Conservation (phyloP, 805 yeast species). For the Tetrapisispora nanseiensis region DNA sequence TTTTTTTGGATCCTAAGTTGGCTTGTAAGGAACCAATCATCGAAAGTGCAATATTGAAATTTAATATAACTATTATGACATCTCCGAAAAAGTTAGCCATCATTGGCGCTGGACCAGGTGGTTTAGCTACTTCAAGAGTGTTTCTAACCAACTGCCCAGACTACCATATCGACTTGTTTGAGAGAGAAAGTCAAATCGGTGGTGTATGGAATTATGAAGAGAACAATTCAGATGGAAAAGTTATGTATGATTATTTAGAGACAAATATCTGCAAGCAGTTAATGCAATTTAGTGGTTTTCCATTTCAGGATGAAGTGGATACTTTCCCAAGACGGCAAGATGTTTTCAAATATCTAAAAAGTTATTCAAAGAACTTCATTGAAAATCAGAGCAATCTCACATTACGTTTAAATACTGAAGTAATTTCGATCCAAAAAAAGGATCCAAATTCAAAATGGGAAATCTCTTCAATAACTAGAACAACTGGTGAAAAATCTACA, state of each 20-base stretch:
- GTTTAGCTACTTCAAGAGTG: slow-evolving; percentile 57
- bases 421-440: slow-evolving; percentile 12
- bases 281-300: slow-evolving; percentile 54
- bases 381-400: slow-evolving; percentile 18
- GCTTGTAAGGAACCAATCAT: no score
- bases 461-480: slow-evolving; percentile 4
- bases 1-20: no score
- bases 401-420: slow-evolving; percentile 21
- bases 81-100: slow-evolving; percentile 40
- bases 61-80: not conserved
- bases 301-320: slow-evolving; percentile 39
- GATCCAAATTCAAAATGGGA: slow-evolving; percentile 11
- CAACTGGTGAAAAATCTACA: slow-evolving; percentile 21
- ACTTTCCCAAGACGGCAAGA: slow-evolving; percentile 51
- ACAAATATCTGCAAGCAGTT: slow-evolving; percentile 57
- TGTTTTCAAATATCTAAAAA: slow-evolving; percentile 49
- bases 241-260: slow-evolving; percentile 58
- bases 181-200: slow-evolving; percentile 50
- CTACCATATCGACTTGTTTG: slow-evolving; percentile 49
- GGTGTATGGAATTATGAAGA: slow-evolving; percentile 67
- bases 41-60: no score
- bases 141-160: slow-evolving; percentile 40
- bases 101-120: slow-evolving; percentile 74
- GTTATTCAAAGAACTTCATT: slow-evolving; percentile 35
- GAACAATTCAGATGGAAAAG: slow-evolving; percentile 18